Evolutionary conservation across 768 basidiomycete species (phyloP).

Genomic region (Trametes maxima): DNA sequence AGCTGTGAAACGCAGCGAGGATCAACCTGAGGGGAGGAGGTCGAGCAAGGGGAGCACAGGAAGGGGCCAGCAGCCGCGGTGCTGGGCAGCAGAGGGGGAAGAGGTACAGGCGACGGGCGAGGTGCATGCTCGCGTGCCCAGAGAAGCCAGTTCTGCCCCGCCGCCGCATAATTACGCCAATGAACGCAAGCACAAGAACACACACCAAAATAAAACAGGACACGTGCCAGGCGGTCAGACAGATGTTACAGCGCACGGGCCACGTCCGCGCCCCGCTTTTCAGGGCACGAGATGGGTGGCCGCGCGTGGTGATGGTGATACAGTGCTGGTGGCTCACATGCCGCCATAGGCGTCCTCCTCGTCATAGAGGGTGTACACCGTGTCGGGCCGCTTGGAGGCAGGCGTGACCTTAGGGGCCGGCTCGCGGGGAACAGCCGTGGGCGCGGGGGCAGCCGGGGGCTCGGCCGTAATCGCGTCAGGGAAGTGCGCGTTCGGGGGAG

Average conservation of each 20-base stretch:
- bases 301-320: constrained; percentile 16
- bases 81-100: neutral
- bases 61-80: neutral
- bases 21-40: neutral
- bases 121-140: constrained; percentile 26
- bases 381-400: constrained; percentile 45
- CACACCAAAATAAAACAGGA: constrained; percentile 2
- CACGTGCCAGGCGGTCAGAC: constrained; percentile 5
- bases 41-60: neutral
- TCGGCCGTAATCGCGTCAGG: constrained; percentile 11
- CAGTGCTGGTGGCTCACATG: constrained; percentile 43
- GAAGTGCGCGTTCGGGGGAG: constrained; percentile 23
- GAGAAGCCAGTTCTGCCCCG: constrained; percentile 33
- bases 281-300: neutral
- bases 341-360: constrained; percentile 72
- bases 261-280: neutral
- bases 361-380: constrained; percentile 56
- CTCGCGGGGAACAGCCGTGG: neutral
- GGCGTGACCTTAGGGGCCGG: neutral
- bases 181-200: constrained; percentile 12
- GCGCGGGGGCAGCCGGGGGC: neutral
- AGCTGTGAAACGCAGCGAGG: neutral
- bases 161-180: constrained; percentile 23
- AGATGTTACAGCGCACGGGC: constrained; percentile 9
- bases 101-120: constrained; percentile 11